Evolutionary conservation across 805 yeast genomes (phyloP).

Genomic region (Pichia deserticola): DNA sequence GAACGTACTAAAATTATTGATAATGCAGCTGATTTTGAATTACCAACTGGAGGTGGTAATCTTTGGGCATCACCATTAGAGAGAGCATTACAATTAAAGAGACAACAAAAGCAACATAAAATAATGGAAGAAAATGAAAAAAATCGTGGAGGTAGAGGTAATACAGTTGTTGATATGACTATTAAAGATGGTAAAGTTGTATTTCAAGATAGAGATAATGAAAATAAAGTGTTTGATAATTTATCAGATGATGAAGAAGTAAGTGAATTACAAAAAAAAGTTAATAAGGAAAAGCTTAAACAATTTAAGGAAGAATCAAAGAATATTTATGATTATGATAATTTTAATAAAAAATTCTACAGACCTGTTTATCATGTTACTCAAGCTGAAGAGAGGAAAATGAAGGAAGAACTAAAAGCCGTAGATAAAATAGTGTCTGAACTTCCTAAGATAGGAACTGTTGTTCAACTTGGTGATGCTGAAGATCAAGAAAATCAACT

Average conservation of each 20-base stretch:
- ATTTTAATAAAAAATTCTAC: slow-evolving; percentile 48
- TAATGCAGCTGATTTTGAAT: slow-evolving; percentile 81
- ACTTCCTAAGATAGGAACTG: slow-evolving; percentile 11
- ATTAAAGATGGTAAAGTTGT: slow-evolving; percentile 75
- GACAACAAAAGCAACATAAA: slow-evolving; percentile 70
- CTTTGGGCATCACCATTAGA: slow-evolving; percentile 86
- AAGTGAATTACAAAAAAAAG: slow-evolving; percentile 28
- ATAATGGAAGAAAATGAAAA: slow-evolving; percentile 53
- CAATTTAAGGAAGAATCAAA: slow-evolving; percentile 24
- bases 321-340: slow-evolving; percentile 53
- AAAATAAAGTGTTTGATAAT: slow-evolving; percentile 18
- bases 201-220: slow-evolving; percentile 38
- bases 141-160: slow-evolving; percentile 65
- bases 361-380: slow-evolving; percentile 29
- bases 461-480: slow-evolving; percentile 27
- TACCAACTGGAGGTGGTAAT: slow-evolving; percentile 40
- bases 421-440: not conserved
- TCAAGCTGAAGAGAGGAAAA: not conserved
- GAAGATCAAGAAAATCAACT: slow-evolving; percentile 26
- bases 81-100: slow-evolving; percentile 77
- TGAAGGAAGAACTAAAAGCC: not conserved
- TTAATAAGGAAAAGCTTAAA: slow-evolving; percentile 29
- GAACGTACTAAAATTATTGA: slow-evolving; percentile 91
- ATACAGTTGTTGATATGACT: slow-evolving; percentile 67
- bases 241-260: slow-evolving; percentile 31